Base-by-base conservation (phyloP, 805 yeast genomes). In the Jamesozyma gamospora region DNA sequence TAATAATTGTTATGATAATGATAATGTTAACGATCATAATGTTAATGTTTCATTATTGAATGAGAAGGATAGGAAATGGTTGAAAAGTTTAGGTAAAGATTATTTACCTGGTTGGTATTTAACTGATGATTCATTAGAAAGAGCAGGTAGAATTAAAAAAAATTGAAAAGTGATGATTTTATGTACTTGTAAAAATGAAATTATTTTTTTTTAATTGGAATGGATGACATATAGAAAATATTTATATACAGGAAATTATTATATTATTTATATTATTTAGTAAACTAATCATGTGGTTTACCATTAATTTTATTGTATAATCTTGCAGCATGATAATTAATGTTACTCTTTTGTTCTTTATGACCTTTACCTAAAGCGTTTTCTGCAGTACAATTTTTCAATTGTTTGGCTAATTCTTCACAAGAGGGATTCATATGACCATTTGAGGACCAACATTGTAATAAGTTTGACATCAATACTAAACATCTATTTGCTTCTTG, bases 381-480 rank as follows among this genome's bases (percentile, higher is more conserved):
- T 29, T 52, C 65, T 36, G 67, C 63, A 81, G 85, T 82, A 58
- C 96, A 88, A 12, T 63, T 62, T 55, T 84, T 84, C 57, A 87
- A 71, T 44, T 83, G 85, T 28, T 62, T 58, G 54, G 81, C 94
- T 35, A 84, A 62, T 7, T 66, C 67, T 18, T 71, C 66, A 63
- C 97, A 88, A 35, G 66, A 70, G 10, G 70, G 65, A 17, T 80
- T 67, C 44, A 92, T 88, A 61, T 86, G 94, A 36, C 94, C 90
- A 63, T 85, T 83, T 18, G 96, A 83, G 2, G 96, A 94, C 97
- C 97, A 88, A 66, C 97, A 88, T 69, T 82, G 84, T 50, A 88
- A 67, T 59, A 88, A 70, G 35, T 84, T 79, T 1, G 92, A 79
- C 88, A 88, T 83, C 47, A 82, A 65, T 41, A 84, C 86, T 44